Conservation (phyloP, 345 rosid species). For the Ceriops tagal region DNA sequence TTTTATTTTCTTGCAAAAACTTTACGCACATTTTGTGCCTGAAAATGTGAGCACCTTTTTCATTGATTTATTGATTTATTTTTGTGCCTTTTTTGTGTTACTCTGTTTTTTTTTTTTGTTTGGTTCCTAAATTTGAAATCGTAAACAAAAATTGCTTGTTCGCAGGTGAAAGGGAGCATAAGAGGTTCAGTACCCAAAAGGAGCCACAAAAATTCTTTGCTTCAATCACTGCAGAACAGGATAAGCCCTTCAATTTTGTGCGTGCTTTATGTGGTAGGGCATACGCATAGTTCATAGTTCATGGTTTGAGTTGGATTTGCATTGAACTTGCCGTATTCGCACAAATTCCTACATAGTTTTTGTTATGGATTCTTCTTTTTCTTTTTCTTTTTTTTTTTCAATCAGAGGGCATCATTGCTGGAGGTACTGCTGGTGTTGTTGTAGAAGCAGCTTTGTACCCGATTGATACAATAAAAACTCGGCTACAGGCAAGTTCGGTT, state of each 20-base stretch:
- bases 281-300: background rate
- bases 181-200: conserved; percentile 19
- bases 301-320: background rate
- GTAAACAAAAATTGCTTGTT: background rate
- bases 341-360: background rate
- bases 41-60: too few relatives aligned
- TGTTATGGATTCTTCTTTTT: conserved; percentile 12
- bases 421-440: conserved; percentile 93
- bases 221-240: conserved; percentile 49
- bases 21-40: too few relatives aligned
- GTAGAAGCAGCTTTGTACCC: conserved; percentile 93
- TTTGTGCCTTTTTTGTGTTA: too few relatives aligned
- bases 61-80: too few relatives aligned
- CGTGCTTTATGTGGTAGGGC: conserved; percentile 59
- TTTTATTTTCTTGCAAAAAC: too few relatives aligned
- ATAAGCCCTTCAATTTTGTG: conserved; percentile 66
- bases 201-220: conserved; percentile 40
- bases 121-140: too few relatives aligned
- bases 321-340: background rate
- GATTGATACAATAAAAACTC: conserved; percentile 88
- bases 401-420: conserved; percentile 86
- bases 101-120: too few relatives aligned
- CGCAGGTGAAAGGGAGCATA: conserved; percentile 22
- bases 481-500: conserved; percentile 74
- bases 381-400: conserved; percentile 8